Conservation (phyloP, 768 basidiomycete genomes). For the Phanerochaete carnosa region DNA sequence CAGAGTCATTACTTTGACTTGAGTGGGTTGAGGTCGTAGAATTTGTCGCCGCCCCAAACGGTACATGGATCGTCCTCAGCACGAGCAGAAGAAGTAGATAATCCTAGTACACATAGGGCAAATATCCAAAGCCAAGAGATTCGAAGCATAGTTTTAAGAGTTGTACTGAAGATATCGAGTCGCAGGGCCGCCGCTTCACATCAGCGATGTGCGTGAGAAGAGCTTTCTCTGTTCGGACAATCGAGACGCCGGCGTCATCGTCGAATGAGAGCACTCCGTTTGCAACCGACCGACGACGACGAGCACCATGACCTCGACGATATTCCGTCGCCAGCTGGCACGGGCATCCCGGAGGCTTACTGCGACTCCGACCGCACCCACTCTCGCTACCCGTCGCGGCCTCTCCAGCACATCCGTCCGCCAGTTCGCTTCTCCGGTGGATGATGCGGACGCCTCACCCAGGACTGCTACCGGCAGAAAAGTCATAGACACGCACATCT, state of each 20-base stretch:
- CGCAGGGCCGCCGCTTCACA: neutral
- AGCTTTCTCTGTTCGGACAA: slow-evolving; percentile 9
- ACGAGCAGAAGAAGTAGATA: slow-evolving; percentile 10
- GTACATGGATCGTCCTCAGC: slow-evolving; percentile 61
- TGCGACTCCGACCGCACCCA: slow-evolving; percentile 22
- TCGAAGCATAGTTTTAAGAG: neutral
- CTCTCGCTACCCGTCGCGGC: slow-evolving; percentile 30
- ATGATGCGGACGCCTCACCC: neutral
- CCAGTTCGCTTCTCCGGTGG: slow-evolving; percentile 8
- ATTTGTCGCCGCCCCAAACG: slow-evolving; percentile 49
- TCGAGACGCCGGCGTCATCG: slow-evolving; percentile 6
- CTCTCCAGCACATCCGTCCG: slow-evolving; percentile 37
- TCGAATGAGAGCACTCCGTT: slow-evolving; percentile 29
- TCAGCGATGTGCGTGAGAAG: slow-evolving; percentile 15
- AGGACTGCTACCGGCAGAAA: neutral
- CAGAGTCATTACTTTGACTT: slow-evolving; percentile 47
- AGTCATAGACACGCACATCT: slow-evolving; percentile 64
- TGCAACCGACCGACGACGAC: slow-evolving; percentile 25
- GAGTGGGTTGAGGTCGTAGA: slow-evolving; percentile 66
- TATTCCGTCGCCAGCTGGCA: slow-evolving; percentile 59
- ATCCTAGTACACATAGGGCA: neutral
- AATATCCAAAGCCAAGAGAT: neutral
- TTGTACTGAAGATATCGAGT: neutral
- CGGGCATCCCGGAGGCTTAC: slow-evolving; percentile 35
- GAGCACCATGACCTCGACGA: slow-evolving; percentile 57